Evolutionary conservation across 805 yeast species (phyloP).

Genomic region (Myxozyma vanderwaltii): DNA sequence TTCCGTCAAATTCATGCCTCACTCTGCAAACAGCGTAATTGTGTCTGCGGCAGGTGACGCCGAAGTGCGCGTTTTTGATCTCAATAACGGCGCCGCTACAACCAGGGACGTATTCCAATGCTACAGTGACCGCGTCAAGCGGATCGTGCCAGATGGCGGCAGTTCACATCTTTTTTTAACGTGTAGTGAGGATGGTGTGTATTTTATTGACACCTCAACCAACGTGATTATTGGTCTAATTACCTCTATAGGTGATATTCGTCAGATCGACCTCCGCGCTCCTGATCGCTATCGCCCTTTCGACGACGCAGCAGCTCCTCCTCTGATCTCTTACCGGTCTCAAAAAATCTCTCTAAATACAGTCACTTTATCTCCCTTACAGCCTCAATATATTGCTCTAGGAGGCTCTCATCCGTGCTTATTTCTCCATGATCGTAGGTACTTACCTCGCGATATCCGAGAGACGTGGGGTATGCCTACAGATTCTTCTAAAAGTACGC

Average conservation of each 20-base stretch:
- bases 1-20: constrained; percentile 32
- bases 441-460: constrained; percentile 14
- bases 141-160: constrained; percentile 30
- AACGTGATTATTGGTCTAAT: neutral
- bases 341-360: constrained; percentile 24
- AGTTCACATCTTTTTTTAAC: constrained; percentile 27
- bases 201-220: neutral
- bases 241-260: constrained; percentile 17
- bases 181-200: constrained; percentile 31
- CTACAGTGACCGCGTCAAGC: constrained; percentile 28
- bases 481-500: constrained; percentile 15
- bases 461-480: constrained; percentile 21
- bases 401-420: constrained; percentile 31
- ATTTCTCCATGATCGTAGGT: constrained; percentile 34
- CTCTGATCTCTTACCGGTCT: constrained; percentile 22
- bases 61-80: constrained; percentile 30
- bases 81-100: constrained; percentile 20
- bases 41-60: constrained; percentile 32
- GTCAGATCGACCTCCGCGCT: constrained; percentile 31
- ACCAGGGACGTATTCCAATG: constrained; percentile 8
- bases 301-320: constrained; percentile 13
- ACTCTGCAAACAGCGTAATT: constrained; percentile 19
- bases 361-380: constrained; percentile 26
- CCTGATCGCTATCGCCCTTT: constrained; percentile 15
- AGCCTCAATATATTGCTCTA: constrained; percentile 32